These are phyloP conservation scores for Solanum sparsipilum DNA, from an alignment of 257 asterid genomes.

Conservation along the genomic window DNA sequence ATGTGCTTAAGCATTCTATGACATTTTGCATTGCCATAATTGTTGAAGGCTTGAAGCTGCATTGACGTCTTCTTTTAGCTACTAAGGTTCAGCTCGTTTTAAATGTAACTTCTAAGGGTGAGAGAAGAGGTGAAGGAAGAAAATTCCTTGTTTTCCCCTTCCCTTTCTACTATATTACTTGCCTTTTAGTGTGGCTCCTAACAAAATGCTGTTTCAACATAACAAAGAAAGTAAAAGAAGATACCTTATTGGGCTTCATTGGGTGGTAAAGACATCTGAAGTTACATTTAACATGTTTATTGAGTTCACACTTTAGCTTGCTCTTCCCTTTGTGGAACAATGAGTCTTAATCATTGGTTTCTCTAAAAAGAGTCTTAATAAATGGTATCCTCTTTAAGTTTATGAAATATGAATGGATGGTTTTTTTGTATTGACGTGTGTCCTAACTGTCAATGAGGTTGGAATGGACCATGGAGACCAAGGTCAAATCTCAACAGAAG, in stretches of 20 bases:
- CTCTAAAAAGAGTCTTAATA: neutral
- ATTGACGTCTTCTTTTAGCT: neutral
- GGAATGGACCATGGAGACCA: neutral
- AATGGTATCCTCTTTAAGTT: neutral
- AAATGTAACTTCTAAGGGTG: neutral
- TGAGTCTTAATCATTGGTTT: neutral
- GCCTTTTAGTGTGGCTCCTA: neutral
- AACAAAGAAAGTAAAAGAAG: neutral
- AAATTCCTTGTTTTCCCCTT: neutral
- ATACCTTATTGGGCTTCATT: neutral
- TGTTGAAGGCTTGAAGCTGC: neutral
- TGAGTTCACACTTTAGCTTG: neutral
- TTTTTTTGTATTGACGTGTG: neutral
- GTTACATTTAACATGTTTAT: neutral
- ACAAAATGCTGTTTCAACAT: neutral
- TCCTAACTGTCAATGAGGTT: neutral
- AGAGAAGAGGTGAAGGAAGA: neutral
- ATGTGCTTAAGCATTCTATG: neutral
- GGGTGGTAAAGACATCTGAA: neutral
- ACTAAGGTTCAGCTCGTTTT: neutral
- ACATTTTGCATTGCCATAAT: neutral
- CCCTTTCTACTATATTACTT: neutral
- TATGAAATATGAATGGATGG: neutral
- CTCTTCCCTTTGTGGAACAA: neutral
- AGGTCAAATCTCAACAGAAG: neutral